Evolutionary conservation across 2,329 filamentous ascomycete genomes (phyloP), one percentile per base, ranked within the genome.

Genomic region (Stagonosporopsis chrysanthemi): DNA sequence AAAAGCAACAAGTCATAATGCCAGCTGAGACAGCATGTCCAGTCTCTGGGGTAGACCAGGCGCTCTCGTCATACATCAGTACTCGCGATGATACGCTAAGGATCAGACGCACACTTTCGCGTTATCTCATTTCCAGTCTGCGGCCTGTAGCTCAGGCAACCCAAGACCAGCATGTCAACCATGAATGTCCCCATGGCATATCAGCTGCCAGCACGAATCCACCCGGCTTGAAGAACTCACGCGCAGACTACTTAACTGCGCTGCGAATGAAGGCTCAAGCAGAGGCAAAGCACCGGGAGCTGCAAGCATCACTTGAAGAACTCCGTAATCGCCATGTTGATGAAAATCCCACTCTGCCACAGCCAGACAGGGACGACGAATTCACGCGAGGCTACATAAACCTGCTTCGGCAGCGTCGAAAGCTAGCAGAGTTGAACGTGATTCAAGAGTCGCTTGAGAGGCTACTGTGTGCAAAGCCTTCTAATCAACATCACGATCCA

Each of bases 211-310:
- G 56, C 28, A 66, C 67, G 24, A 71, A 68, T 40, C 67, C 70
- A 39, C 67, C 74, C 33, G 79, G 81, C 29, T 54, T 82, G 14
- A 76, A 77, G 33, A 79, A 77, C 4, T 64, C 76, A 46, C 75
- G 81, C 47, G 76, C 74, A 45, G 69, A 77, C 58, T 84, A 83
- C 56, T 58, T 83, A 15, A 72, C 78, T 36, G 80, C 80, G 3
- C 63, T 83, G 3, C 75, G 79, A 43, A 77, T 76, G 12, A 77
- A 79, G 59, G 57, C 75, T 14, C 69, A 75, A 14, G 80, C 79
- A 12, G 76, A 75, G 51, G 70, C 75, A 49, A 74, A 76, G 26
- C 75, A 79, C 41, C 60, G 71, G 24, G 69, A 70, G 14, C 66
- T 56, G 3, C 73, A 74, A 44, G 52, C 61, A 29, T 72, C 72